Evolutionary conservation across 371 early-diverging fungal genomes (phyloP).

Genomic region (Mortierella sp.): DNA sequence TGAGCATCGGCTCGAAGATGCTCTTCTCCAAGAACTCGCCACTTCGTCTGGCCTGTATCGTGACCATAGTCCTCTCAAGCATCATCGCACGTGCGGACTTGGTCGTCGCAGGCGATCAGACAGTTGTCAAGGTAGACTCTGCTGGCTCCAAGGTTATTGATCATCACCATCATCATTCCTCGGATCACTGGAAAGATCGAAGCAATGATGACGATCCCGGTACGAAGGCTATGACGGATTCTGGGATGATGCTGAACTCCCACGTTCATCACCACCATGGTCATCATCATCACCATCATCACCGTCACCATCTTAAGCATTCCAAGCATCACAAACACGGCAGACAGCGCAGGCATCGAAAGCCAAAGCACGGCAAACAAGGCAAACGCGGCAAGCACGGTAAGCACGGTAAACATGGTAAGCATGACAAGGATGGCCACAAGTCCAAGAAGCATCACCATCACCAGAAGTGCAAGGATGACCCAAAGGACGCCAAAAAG

Average conservation of each 20-base stretch:
- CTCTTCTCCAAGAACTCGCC: constrained; percentile 9
- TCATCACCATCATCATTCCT: constrained; percentile 2
- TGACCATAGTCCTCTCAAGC: constrained; percentile 12
- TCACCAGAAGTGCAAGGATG: neutral
- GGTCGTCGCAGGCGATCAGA: neutral
- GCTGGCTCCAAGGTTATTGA: neutral
- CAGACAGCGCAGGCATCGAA: neutral
- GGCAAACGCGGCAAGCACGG: too few species aligned
- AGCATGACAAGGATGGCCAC: neutral
- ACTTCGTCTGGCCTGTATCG: constrained; percentile 19
- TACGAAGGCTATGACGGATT: neutral
- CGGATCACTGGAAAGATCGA: neutral
- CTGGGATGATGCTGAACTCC: too few species aligned
- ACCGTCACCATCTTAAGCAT: neutral
- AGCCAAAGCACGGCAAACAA: too few species aligned
- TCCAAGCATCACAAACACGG: neutral
- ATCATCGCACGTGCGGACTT: constrained; percentile 5
- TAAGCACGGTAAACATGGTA: too few species aligned
- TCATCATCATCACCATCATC: neutral
- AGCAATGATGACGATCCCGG: too few species aligned
- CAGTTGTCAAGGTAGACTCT: neutral
- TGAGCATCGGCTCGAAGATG: constrained; percentile 14
- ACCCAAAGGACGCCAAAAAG: neutral
- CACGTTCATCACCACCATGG: too few species aligned
- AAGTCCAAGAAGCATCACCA: neutral